Evolutionary conservation across 2,329 filamentous ascomycete genomes (phyloP).

Genomic region (Pseudogymnoascus sp.): DNA sequence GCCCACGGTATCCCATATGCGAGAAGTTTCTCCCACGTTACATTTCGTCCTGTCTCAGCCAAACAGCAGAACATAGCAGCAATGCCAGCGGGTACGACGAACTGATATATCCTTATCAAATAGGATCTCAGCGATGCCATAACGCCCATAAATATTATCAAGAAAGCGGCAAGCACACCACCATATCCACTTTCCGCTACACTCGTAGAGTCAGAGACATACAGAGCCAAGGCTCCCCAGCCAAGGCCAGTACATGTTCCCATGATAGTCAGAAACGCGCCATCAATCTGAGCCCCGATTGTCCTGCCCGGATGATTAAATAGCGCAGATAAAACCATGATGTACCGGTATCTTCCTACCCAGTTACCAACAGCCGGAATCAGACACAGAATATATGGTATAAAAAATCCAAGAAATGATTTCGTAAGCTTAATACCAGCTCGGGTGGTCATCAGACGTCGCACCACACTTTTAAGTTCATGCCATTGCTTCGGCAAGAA

Average conservation of each 20-base stretch:
- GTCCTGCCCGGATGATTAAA: slow-evolving; percentile 52
- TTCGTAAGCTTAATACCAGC: slow-evolving; percentile 46
- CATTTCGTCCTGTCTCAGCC: slow-evolving; percentile 39
- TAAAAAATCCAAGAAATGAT: slow-evolving; percentile 50
- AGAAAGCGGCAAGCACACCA: slow-evolving; percentile 48
- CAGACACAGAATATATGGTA: slow-evolving; percentile 50
- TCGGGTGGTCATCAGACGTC: slow-evolving; percentile 41
- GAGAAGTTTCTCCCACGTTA: slow-evolving; percentile 46
- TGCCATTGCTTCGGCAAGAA: slow-evolving; percentile 44
- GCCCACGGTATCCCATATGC: slow-evolving; percentile 51
- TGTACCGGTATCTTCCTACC: slow-evolving; percentile 49
- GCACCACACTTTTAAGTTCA: slow-evolving; percentile 36
- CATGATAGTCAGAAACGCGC: slow-evolving; percentile 44
- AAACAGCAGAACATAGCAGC: slow-evolving; percentile 48
- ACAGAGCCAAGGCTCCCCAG: slow-evolving; percentile 48
- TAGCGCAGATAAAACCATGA: slow-evolving; percentile 51
- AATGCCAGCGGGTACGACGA: slow-evolving; percentile 48
- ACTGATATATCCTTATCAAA: slow-evolving; percentile 50
- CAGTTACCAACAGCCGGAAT: slow-evolving; percentile 41
- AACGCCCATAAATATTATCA: slow-evolving; percentile 45
- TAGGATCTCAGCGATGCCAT: slow-evolving; percentile 49
- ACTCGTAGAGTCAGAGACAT: slow-evolving; percentile 45
- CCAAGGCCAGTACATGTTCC: slow-evolving; percentile 48
- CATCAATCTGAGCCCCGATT: slow-evolving; percentile 52
- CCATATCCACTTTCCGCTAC: slow-evolving; percentile 44